Percentiles rank a stretch among this genome's conserved stretches.
Conservation (phyloP, 169 alveolate genomes). For the Prorocentrum cordatum region DNA sequence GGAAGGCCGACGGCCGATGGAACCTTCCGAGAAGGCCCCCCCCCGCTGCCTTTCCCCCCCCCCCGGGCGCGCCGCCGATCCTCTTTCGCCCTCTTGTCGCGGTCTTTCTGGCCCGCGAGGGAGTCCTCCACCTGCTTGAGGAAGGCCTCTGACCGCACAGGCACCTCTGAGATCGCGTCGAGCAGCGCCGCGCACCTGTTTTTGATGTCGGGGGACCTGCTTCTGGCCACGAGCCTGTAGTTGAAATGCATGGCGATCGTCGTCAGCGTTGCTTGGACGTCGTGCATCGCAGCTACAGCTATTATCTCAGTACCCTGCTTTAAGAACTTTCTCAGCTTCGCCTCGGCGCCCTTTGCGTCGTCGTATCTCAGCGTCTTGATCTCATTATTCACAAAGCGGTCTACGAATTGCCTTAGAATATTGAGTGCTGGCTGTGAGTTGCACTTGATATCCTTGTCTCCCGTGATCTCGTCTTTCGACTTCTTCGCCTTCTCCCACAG, state of each 20-base stretch:
- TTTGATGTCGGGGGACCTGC: conserved; percentile 48
- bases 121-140: conserved; percentile 20
- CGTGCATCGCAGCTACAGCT: conserved; percentile 37
- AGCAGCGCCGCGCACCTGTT: conserved; percentile 22
- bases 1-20: too few relatives aligned
- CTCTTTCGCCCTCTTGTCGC: background rate
- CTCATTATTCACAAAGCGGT: conserved; percentile 43
- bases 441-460: conserved; percentile 36
- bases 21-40: too few relatives aligned
- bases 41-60: too few relatives aligned
- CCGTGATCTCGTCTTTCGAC: conserved; percentile 36
- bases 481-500: conserved; percentile 53
- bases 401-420: conserved; percentile 46
- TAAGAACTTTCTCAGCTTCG: conserved; percentile 42
- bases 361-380: conserved; percentile 43
- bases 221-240: conserved; percentile 32
- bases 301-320: conserved; percentile 58
- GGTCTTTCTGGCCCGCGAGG: conserved; percentile 1
- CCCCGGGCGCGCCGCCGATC: too few relatives aligned
- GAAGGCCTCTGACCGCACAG: conserved; percentile 17
- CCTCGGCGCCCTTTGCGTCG: conserved; percentile 42
- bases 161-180: conserved; percentile 49
- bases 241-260: conserved; percentile 67
- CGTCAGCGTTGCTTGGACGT: conserved; percentile 50
- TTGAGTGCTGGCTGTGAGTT: conserved; percentile 53